phyloP scores from a whole-genome alignment of 495 filamentous ascomycete genomes.

The Penicillium argentinense region DNA sequence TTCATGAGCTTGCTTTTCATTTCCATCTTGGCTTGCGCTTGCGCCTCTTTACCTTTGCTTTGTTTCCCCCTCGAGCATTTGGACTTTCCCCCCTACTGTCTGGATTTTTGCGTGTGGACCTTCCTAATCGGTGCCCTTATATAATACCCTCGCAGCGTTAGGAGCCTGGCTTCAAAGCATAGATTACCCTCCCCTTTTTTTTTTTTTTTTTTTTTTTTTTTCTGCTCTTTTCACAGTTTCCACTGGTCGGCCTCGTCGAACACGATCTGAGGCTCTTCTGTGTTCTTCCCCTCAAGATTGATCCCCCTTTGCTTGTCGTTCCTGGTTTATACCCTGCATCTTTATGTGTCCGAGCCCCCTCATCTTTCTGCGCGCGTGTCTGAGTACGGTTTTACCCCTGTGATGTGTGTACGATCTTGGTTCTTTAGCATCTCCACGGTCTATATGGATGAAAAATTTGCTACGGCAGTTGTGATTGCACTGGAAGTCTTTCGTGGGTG shows the following conservation, averaged over 20 bases:
- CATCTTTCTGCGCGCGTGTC: conserved; percentile 14
- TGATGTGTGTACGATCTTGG: conserved; percentile 35
- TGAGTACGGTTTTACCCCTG: conserved; percentile 22
- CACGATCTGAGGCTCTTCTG: conserved; percentile 3
- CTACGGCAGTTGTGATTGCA: background rate
- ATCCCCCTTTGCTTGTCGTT: conserved; percentile 1
- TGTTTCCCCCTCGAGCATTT: background rate
- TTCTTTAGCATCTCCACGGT: conserved; percentile 24
- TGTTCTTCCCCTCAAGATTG: conserved; percentile 13
- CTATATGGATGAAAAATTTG: conserved; percentile 20
- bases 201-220: background rate
- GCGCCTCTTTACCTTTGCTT: conserved; percentile 6
- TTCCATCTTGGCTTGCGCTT: conserved; percentile 1
- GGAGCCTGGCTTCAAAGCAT: conserved; percentile 24
- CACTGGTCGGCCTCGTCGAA: background rate
- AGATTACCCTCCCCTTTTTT: conserved; percentile 22
- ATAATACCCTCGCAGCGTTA: conserved; percentile 34
- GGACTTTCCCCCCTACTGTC: background rate
- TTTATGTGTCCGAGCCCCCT: conserved; percentile 10
- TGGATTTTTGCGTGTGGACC: conserved; percentile 11
- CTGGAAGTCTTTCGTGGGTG: conserved; percentile 10
- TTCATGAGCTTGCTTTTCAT: background rate
- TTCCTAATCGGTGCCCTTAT: conserved; percentile 25
- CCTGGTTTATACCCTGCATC: conserved; percentile 33
- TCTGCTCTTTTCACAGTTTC: too few species aligned